Evolutionary conservation across 352 stramenopile genomes (phyloP).

Genomic region (Globisporangium apiculatum): DNA sequence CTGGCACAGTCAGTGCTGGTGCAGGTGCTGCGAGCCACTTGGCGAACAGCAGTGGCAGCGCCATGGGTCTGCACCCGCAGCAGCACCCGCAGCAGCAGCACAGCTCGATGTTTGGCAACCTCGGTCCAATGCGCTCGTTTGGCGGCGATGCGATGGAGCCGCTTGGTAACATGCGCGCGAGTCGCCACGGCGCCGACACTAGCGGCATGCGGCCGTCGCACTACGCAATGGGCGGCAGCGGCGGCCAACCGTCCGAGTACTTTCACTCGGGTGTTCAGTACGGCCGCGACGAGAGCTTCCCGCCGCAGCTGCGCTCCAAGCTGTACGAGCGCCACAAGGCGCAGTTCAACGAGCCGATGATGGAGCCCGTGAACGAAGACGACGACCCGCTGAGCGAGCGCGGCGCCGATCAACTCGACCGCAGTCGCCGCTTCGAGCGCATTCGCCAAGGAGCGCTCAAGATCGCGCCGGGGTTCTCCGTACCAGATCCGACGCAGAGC

Average conservation of each 20-base stretch:
- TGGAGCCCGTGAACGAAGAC: constrained; percentile 57
- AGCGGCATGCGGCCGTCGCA: constrained; percentile 1
- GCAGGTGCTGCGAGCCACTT: neutral
- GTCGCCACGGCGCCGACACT: neutral
- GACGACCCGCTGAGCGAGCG: constrained; percentile 75
- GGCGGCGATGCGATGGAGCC: neutral
- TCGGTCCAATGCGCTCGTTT: constrained; percentile 6
- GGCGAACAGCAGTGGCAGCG: neutral
- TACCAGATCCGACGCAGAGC: constrained; percentile 8
- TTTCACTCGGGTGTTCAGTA: constrained; percentile 23
- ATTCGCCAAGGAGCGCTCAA: constrained; percentile 50
- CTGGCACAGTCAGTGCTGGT: neutral
- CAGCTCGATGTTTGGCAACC: constrained; percentile 14
- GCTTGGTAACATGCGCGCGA: too few species aligned
- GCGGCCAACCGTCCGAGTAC: constrained; percentile 2
- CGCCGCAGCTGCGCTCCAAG: constrained; percentile 35
- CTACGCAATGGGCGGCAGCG: neutral
- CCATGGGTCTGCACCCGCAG: neutral
- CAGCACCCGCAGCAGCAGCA: constrained; percentile 2
- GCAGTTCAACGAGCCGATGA: constrained; percentile 65
- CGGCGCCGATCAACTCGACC: constrained; percentile 60
- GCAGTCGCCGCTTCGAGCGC: constrained; percentile 49
- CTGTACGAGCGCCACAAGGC: constrained; percentile 63
- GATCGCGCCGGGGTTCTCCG: constrained; percentile 52
- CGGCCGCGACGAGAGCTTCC: constrained; percentile 46